These are phyloP conservation scores for Cerrena zonata DNA, from an alignment of 1,284 basidiomycete genomes.

Conservation along the genomic window DNA sequence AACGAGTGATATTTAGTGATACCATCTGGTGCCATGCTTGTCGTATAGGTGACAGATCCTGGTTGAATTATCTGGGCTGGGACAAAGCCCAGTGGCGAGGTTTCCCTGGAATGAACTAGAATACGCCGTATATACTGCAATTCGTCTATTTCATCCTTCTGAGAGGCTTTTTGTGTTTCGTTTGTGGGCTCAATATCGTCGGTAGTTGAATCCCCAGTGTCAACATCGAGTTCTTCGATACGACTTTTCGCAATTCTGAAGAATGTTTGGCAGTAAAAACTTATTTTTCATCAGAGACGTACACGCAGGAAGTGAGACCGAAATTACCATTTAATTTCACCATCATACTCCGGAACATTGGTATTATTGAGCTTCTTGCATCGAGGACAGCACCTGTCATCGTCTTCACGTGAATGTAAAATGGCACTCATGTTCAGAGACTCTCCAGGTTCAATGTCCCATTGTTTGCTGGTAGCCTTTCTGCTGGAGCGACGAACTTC, in stretches of 20 bases:
- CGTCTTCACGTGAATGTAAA: not conserved
- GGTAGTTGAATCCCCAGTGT: not conserved
- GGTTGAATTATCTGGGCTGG: conserved; percentile 37
- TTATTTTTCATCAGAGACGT: too few relatives aligned
- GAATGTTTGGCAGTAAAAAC: not conserved
- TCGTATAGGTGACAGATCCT: conserved; percentile 65
- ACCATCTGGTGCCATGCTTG: conserved; percentile 53
- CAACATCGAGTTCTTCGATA: not conserved
- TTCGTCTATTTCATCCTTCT: not conserved
- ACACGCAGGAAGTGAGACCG: too few relatives aligned
- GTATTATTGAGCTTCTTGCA: not conserved
- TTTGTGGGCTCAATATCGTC: not conserved
- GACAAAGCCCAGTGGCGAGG: not conserved
- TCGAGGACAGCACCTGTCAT: not conserved
- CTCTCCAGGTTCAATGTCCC: not conserved
- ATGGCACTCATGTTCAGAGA: not conserved
- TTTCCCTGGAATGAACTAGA: not conserved
- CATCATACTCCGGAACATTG: not conserved
- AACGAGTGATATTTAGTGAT: conserved; percentile 60
- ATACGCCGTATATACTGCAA: not conserved
- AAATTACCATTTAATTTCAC: not conserved
- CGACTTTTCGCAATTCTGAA: not conserved
- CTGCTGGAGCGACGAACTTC: not conserved
- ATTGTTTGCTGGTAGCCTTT: not conserved
- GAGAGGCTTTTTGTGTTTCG: not conserved